Conservation (phyloP, 345 rosid genomes). For the Eucalyptus marginata region DNA sequence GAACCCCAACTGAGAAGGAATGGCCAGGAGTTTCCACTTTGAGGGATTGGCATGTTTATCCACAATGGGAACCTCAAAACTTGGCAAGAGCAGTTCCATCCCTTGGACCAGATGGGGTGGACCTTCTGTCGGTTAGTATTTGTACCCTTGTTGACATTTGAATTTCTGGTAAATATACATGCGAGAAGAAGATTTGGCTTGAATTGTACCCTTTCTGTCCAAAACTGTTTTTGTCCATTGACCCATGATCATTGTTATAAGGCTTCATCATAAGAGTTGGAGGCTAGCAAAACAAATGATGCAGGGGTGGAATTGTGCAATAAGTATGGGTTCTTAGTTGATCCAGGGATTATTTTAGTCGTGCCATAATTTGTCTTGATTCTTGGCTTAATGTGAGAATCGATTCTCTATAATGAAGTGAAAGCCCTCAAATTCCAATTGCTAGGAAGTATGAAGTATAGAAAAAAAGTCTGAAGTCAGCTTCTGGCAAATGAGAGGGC, state of each 20-base stretch:
- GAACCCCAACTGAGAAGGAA: slow-evolving; percentile 77
- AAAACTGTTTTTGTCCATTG: not conserved
- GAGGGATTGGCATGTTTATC: slow-evolving; percentile 92
- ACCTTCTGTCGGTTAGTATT: slow-evolving; percentile 60
- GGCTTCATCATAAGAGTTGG: not conserved
- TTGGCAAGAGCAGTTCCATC: slow-evolving; percentile 62
- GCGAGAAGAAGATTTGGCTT: not conserved
- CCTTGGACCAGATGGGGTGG: slow-evolving; percentile 73
- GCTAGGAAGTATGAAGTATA: not conserved
- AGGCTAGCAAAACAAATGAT: not conserved
- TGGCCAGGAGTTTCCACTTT: slow-evolving; percentile 84
- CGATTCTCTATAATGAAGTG: not conserved
- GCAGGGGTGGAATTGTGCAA: not conserved
- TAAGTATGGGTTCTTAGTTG: not conserved
- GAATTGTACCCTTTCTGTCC: not conserved
- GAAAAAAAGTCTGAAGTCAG: not conserved
- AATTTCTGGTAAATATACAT: not conserved
- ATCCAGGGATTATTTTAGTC: not conserved
- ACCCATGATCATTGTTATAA: not conserved
- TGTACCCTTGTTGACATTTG: not conserved
- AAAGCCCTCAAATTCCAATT: not conserved
- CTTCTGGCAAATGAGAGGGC: not conserved
- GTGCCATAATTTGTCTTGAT: not conserved
- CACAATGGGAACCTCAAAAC: slow-evolving; percentile 72
- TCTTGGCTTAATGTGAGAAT: not conserved